Base-by-base conservation (phyloP, 371 early-diverging fungal genomes). In the Mucor racemosus region DNA sequence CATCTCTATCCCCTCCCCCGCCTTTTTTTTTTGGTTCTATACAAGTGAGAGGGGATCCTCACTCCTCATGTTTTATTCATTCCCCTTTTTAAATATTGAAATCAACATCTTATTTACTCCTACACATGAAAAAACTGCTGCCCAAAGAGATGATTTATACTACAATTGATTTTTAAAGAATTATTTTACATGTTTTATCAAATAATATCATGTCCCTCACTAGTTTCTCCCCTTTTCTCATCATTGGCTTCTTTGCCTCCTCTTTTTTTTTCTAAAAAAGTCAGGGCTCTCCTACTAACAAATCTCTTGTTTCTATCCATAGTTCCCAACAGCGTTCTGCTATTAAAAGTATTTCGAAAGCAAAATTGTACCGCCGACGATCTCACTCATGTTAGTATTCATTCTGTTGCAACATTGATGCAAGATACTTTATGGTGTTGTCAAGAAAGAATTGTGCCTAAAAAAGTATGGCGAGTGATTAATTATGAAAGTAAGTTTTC, bases 351-450 rank as follows among this genome's bases (percentile, higher is more conserved):
- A 7, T 78, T 82, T 65, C 62, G 68, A 40, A 72, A 78, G 48
- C 72, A 74, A 44, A 54, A 70, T 4, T 82, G 76, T 56, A 70
- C 69, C 11, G 58, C 65, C 7, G 73, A 78, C 14, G 82, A 82
- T 35, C 63, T 82, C 5, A 41, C 60, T 0, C 67, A 66, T 50
- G 74, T 78, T 42, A 71, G 72, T 54, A 78, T 82, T 39, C 80
- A 82, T 56, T 76, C 80, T 7, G 80, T 82, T 14, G 82, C 82
- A 10, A 79, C 80, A n/a, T 60, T 82, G 65, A 82, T 82, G 82
- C 80, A 76, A 48, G 80, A 76, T 65, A 75, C 72, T 1, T 67
- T 82, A 5, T 79, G 78, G 80, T 70, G 77, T 35, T 67, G 77
- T 54, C 78, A 73, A 42, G 82, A 82, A 40, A 71, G 80, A 14